Conservation (phyloP, 495 filamentous ascomycete species). For the Staphylotrichum longicolle region DNA sequence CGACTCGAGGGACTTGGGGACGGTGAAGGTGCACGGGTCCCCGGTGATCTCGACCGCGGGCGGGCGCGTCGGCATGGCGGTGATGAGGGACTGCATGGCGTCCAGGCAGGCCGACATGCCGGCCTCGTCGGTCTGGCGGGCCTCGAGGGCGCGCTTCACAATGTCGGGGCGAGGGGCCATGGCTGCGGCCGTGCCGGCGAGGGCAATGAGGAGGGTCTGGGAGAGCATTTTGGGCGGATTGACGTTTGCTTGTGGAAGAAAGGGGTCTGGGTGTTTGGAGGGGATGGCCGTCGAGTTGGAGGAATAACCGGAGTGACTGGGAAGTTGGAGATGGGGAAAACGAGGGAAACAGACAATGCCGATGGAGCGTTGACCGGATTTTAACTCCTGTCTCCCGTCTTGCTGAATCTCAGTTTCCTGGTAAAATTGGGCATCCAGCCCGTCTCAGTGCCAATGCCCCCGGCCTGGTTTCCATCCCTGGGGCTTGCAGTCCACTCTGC, state of each 20-base stretch:
- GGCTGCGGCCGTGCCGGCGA: slow-evolving; percentile 16
- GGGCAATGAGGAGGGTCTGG: slow-evolving; percentile 20
- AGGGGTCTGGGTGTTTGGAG: background rate
- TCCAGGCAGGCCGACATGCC: slow-evolving; percentile 14
- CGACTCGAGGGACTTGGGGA: slow-evolving; percentile 12
- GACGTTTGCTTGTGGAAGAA: background rate
- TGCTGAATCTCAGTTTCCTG: too few species aligned
- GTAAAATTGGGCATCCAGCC: too few species aligned
- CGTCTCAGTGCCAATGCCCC: too few species aligned
- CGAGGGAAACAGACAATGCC: too few species aligned
- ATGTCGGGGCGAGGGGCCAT: slow-evolving; percentile 15
- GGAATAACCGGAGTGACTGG: background rate
- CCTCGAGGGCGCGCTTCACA: slow-evolving; percentile 11
- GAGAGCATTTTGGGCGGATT: slow-evolving; percentile 19
- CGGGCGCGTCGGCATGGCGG: slow-evolving; percentile 21
- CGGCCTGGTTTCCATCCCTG: too few species aligned
- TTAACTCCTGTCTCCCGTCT: too few species aligned
- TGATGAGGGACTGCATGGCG: slow-evolving; percentile 19
- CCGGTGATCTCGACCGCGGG: slow-evolving; percentile 11
- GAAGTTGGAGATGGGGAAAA: too few species aligned
- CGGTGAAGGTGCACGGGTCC: slow-evolving; percentile 18
- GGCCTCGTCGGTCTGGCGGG: slow-evolving; percentile 22
- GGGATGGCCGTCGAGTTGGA: background rate
- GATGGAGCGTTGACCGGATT: too few species aligned
- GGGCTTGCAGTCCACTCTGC: too few species aligned